These are phyloP conservation scores for Sarocladium kiliense DNA, from an alignment of 2,329 filamentous ascomycete species.

Conservation along the genomic window DNA sequence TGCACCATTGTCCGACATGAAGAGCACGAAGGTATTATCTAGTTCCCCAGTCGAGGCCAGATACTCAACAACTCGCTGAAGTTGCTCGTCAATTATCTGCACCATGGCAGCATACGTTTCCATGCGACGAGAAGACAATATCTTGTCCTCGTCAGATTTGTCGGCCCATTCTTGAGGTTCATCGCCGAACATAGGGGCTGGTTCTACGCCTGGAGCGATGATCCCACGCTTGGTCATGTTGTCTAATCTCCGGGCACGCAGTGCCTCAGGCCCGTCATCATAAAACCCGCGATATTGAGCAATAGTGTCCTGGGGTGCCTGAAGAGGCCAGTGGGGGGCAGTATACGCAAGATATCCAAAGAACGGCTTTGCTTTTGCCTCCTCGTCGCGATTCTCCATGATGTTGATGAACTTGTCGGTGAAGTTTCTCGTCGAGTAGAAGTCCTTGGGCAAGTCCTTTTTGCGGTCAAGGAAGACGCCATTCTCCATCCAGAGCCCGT, in stretches of 20 bases:
- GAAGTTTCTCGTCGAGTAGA: constrained; percentile 41
- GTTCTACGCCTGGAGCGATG: constrained; percentile 21
- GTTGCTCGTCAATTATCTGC: constrained; percentile 54
- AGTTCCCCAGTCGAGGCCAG: constrained; percentile 50
- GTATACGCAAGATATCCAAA: constrained; percentile 38
- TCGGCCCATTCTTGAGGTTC: neutral
- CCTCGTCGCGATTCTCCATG: constrained; percentile 22
- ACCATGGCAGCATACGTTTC: constrained; percentile 58
- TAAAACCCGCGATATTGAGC: constrained; percentile 55
- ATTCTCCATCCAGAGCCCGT: constrained; percentile 17
- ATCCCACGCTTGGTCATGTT: constrained; percentile 51
- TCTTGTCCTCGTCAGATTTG: neutral
- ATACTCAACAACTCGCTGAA: constrained; percentile 54
- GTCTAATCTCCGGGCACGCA: constrained; percentile 46
- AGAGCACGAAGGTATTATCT: constrained; percentile 60
- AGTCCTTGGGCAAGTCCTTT: constrained; percentile 35
- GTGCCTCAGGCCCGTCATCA: constrained; percentile 53
- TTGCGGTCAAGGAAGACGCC: constrained; percentile 1
- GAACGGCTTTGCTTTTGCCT: constrained; percentile 21
- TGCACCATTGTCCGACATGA: constrained; percentile 60
- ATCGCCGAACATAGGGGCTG: neutral
- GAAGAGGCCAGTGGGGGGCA: constrained; percentile 59
- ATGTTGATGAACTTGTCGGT: constrained; percentile 38
- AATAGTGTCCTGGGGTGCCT: constrained; percentile 50
- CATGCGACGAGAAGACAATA: neutral